Percentiles rank a stretch among this genome's conserved stretches.
Evolutionary conservation across 1,284 basidiomycete genomes (phyloP).

Genomic region (Sanghuangporus baumii): DNA sequence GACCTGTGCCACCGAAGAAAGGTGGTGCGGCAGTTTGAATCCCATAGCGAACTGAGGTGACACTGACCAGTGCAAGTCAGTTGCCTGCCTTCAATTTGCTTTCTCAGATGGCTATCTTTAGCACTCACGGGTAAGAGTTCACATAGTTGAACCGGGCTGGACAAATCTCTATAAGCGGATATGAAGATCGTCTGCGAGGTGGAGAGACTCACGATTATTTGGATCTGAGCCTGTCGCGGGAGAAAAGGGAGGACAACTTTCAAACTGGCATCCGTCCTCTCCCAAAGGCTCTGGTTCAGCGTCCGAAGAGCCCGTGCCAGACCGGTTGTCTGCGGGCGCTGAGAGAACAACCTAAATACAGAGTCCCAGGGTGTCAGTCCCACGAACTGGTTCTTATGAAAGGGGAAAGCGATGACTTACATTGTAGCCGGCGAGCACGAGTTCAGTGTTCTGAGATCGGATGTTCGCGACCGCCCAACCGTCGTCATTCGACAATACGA

Average conservation of each 20-base stretch:
- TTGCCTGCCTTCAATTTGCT: not conserved
- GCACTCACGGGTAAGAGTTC: constrained; percentile 19
- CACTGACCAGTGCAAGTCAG: constrained; percentile 20
- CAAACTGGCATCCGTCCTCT: constrained; percentile 35
- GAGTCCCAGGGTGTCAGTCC: not conserved
- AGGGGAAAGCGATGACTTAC: constrained; percentile 26
- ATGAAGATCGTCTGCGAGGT: not conserved
- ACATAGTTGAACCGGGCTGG: constrained; percentile 21
- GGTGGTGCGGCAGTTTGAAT: constrained; percentile 43
- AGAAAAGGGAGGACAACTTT: constrained; percentile 37
- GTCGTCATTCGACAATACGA: constrained; percentile 42
- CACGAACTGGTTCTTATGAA: not conserved
- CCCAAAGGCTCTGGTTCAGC: constrained; percentile 27
- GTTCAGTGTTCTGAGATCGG: constrained; percentile 37
- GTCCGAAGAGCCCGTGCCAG: constrained; percentile 36
- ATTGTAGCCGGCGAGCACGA: constrained; percentile 35
- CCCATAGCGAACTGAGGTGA: constrained; percentile 41
- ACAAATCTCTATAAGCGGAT: not conserved
- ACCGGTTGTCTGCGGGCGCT: constrained; percentile 37
- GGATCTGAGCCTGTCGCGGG: constrained; percentile 41
- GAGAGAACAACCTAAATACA: constrained; percentile 34
- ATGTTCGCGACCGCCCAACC: constrained; percentile 49
- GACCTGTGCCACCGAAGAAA: constrained; percentile 34
- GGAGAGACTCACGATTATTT: constrained; percentile 33
- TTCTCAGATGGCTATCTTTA: not conserved